A percentile compares a stretch with the other conserved stretches of the same genome.
Evolutionary conservation across 805 yeast species (phyloP).

Genomic region (Pichia phayaonensis): DNA sequence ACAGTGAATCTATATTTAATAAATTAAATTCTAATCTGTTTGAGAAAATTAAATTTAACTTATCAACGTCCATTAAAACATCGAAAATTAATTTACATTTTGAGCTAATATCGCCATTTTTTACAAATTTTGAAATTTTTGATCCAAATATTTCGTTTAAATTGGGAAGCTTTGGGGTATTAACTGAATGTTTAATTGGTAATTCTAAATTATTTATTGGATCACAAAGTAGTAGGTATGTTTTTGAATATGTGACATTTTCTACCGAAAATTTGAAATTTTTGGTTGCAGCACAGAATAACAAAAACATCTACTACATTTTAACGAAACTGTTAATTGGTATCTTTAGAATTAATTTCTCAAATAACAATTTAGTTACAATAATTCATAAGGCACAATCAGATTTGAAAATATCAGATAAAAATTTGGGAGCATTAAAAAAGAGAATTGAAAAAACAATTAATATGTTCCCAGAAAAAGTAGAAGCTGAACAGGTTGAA

Average conservation of each 20-base stretch:
- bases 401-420: constrained; percentile 1
- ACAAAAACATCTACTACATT: not conserved
- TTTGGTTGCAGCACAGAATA: not conserved
- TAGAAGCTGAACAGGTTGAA: not conserved
- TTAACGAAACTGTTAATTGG: not conserved
- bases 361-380: constrained; percentile 9
- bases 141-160: constrained; percentile 4
- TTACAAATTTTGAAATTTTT: constrained; percentile 4
- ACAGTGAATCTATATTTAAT: not conserved
- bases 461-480: not conserved
- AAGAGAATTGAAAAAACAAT: not conserved
- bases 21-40: not conserved
- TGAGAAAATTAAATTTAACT: not conserved
- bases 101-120: constrained; percentile 13
- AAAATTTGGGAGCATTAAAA: not conserved
- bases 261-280: constrained; percentile 8
- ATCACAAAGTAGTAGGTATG: constrained; percentile 4
- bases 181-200: constrained; percentile 3
- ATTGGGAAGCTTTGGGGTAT: constrained; percentile 4
- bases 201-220: constrained; percentile 3
- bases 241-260: constrained; percentile 3
- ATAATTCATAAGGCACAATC: constrained; percentile 3
- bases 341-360: constrained; percentile 7
- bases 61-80: not conserved
- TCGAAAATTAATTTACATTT: not conserved